Percentiles rank a stretch among this genome's conserved stretches.
Evolutionary conservation across 2,329 filamentous ascomycete genomes (phyloP).

Genomic region (Aotearoamyces nothofagi): DNA sequence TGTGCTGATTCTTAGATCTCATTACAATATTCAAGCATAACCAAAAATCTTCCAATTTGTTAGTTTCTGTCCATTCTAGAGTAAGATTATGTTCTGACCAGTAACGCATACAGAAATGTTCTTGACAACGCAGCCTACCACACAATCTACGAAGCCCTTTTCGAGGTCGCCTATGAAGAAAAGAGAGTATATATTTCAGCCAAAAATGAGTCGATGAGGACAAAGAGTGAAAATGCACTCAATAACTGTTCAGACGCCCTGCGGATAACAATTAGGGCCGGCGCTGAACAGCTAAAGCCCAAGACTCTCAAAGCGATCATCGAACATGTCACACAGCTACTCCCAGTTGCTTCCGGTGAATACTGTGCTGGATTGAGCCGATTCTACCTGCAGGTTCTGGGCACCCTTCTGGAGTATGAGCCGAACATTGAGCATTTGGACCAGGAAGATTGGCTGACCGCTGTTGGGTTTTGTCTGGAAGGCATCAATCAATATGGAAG

Average conservation of each 20-base stretch:
- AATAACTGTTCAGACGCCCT: constrained; percentile 56
- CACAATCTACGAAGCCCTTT: constrained; percentile 66
- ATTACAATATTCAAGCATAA: constrained; percentile 14
- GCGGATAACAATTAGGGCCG: constrained; percentile 55
- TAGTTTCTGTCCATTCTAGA: neutral
- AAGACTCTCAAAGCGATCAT: constrained; percentile 70
- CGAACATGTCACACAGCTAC: constrained; percentile 65
- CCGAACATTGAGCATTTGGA: constrained; percentile 71
- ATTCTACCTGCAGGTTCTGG: constrained; percentile 67
- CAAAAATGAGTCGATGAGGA: constrained; percentile 33
- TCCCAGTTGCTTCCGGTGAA: constrained; percentile 44
- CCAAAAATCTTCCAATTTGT: constrained; percentile 15
- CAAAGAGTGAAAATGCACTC: constrained; percentile 39
- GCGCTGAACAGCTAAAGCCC: constrained; percentile 49
- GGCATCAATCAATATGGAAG: constrained; percentile 35
- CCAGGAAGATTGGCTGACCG: constrained; percentile 25
- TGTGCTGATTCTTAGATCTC: too few species aligned
- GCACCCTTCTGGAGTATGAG: constrained; percentile 52
- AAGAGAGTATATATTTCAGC: constrained; percentile 46
- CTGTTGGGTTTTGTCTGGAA: constrained; percentile 41
- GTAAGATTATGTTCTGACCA: constrained; percentile 5
- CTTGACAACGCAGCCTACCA: constrained; percentile 70
- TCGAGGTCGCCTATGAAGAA: constrained; percentile 52
- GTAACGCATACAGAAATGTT: constrained; percentile 12
- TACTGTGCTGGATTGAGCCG: constrained; percentile 55